A percentile compares a stretch with the other conserved stretches of the same genome.
Evolutionary conservation across 176 grass and related monocot species (phyloP).

Genomic region (Saccharum spontaneum): DNA sequence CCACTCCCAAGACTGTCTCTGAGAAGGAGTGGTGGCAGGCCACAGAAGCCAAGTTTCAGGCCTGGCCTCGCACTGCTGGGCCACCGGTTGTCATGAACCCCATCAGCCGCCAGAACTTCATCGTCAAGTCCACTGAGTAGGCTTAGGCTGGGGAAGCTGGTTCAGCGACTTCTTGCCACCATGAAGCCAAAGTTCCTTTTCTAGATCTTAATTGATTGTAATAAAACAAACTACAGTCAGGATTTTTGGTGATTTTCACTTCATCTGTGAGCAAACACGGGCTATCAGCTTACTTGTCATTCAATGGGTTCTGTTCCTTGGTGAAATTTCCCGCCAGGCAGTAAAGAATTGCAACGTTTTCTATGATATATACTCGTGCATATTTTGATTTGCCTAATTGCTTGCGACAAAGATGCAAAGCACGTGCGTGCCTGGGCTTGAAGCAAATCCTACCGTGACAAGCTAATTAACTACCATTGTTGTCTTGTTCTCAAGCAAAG

Average conservation of each 20-base stretch:
- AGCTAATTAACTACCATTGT: no score
- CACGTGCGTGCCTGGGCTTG: no score
- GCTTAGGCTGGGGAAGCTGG: neutral
- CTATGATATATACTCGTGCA: neutral
- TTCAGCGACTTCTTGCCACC: neutral
- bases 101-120: conserved; percentile 92
- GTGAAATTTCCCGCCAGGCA: conserved; percentile 22
- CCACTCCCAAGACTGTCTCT: conserved; percentile 47
- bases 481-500: no score
- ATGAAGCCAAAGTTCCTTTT: conserved; percentile 32
- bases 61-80: conserved; percentile 87
- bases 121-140: conserved; percentile 57
- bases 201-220: conserved; percentile 11
- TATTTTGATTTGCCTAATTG: neutral
- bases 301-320: neutral
- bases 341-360: conserved; percentile 35
- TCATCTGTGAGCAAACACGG: neutral
- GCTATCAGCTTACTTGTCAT: neutral
- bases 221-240: conserved; percentile 23
- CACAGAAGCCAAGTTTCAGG: conserved; percentile 79
- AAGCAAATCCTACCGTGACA: no score
- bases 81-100: conserved; percentile 94
- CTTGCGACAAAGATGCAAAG: no score
- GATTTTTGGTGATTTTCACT: neutral
- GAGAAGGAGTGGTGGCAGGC: conserved; percentile 86